Percentiles rank a stretch among this genome's conserved stretches.
phyloP scores from a whole-genome alignment of 108 stramenopile genomes.

The Aureococcus anophagefferens region DNA sequence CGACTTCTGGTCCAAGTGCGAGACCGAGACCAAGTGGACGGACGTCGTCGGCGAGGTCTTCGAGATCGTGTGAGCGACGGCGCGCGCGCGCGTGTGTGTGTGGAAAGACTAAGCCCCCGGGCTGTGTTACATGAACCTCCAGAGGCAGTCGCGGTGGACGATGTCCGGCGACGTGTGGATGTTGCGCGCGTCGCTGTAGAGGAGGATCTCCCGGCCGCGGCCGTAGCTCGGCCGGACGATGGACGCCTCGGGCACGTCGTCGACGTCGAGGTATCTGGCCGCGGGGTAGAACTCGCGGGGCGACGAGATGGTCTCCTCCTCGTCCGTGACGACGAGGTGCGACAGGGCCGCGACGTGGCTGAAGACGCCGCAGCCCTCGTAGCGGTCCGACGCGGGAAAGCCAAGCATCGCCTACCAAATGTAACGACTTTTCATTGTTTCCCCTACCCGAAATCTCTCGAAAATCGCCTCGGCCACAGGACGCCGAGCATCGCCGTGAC shows the following conservation, averaged over 20 bases:
- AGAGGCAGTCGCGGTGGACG: constrained; percentile 55
- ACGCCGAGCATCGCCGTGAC: constrained; percentile 61
- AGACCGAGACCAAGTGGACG: too few relatives aligned
- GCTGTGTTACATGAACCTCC: constrained; percentile 73
- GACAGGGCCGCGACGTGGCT: constrained; percentile 49
- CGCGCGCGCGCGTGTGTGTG: too few relatives aligned
- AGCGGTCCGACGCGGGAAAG: constrained; percentile 55
- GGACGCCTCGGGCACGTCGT: constrained; percentile 37
- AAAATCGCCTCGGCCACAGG: too few relatives aligned
- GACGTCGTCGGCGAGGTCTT: too few relatives aligned
- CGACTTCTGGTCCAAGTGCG: too few relatives aligned
- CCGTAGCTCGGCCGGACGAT: constrained; percentile 53
- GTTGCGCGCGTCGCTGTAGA: constrained; percentile 59
- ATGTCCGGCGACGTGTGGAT: constrained; percentile 68
- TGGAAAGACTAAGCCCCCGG: too few relatives aligned
- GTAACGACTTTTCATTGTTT: too few relatives aligned
- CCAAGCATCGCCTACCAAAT: constrained; percentile 62
- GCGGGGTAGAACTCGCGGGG: constrained; percentile 31
- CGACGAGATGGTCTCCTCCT: background rate
- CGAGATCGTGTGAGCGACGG: too few relatives aligned
- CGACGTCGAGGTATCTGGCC: background rate
- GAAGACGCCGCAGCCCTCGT: constrained; percentile 57
- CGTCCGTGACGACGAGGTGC: background rate
- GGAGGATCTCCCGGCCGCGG: constrained; percentile 48
- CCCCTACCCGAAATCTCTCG: too few relatives aligned